phyloP scores from a whole-genome alignment of 306 rosid genomes.

The Rosa rugosa region DNA sequence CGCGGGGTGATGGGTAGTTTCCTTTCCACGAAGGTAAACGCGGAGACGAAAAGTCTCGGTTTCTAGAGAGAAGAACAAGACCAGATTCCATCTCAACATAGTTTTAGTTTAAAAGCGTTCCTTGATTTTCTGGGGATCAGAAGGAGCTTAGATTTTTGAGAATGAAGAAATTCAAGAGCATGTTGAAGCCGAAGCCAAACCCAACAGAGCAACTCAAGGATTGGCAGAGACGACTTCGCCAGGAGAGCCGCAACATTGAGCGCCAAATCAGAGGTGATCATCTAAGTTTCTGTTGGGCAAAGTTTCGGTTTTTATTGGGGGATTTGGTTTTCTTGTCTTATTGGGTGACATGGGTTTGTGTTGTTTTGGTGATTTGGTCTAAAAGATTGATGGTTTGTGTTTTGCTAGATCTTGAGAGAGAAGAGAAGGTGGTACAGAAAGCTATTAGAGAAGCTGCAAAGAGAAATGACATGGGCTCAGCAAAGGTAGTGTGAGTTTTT shows the following conservation, averaged over 20 bases:
- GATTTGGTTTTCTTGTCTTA: neutral
- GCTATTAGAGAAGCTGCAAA: constrained; percentile 89
- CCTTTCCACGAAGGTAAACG: neutral
- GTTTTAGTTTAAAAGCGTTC: neutral
- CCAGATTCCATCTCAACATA: neutral
- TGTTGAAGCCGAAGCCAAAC: constrained; percentile 66
- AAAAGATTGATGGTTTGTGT: constrained; percentile 12
- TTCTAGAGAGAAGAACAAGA: neutral
- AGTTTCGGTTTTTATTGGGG: neutral
- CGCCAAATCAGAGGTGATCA: constrained; percentile 84
- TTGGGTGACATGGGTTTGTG: constrained; percentile 11
- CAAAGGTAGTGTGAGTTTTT: constrained; percentile 53
- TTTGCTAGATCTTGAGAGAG: constrained; percentile 73
- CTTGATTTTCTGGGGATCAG: neutral
- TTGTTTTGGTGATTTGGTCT: constrained; percentile 2
- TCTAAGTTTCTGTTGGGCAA: constrained; percentile 12
- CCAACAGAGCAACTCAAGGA: constrained; percentile 72
- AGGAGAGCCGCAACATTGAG: constrained; percentile 84
- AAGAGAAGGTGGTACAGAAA: constrained; percentile 78
- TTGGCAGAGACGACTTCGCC: constrained; percentile 91
- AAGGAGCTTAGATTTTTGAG: neutral
- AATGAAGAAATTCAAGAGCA: constrained; percentile 77
- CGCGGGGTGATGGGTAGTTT: neutral
- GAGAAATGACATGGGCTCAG: constrained; percentile 91
- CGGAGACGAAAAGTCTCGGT: constrained; percentile 10